Evolutionary conservation across 768 basidiomycete species (phyloP), one percentile per base, ranked within the genome.

Genomic region (Boletus speciosus): DNA sequence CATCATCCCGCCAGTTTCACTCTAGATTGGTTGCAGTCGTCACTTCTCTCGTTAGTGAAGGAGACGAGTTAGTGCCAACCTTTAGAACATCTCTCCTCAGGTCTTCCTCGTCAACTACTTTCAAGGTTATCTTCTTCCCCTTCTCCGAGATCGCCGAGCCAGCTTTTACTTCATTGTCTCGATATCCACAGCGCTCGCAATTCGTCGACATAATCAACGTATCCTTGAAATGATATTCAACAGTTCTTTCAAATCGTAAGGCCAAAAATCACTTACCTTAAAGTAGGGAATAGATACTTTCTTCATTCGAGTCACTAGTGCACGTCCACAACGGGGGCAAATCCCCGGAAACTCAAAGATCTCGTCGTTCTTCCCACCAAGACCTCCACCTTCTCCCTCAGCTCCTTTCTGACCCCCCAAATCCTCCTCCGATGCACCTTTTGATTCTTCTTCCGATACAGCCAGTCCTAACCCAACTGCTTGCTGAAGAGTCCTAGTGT

Each of bases 201-300:
- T 97, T 98, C 6, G 95, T 95, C 23, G 96, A 96, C 94, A 98
- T 98, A 73, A 98, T 96, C 50, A 98, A 74, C 52, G 93, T 87
- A 62, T 99, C 94, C 95, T 49, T 97, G 42, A 14, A 32, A 40
- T 8, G 16, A 21, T 39, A 23, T 29, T 58, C 7, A 34, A 53
- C 7, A 8, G 25, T 19, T 39, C 10, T 32, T 15, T 4, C 21
- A 16, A 25, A 32, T 38, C 4, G 35, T 31, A 6, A 45, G 34
- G 4, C 8, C 15, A 40, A 44, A 31, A 25, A 39, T 1, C 11
- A 40, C 56, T 35, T 37, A 86, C 94, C 81, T 99, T 93, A 81
- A 99, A 98, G 71, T 99, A 93, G 0, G 97, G 97, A 60, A 99
- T 97, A 57, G 83, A 85, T 61, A 98, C 88, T 67, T 90, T 91